phyloP scores from a whole-genome alignment of 805 yeast species.

The Schwanniomyces sp. region DNA sequence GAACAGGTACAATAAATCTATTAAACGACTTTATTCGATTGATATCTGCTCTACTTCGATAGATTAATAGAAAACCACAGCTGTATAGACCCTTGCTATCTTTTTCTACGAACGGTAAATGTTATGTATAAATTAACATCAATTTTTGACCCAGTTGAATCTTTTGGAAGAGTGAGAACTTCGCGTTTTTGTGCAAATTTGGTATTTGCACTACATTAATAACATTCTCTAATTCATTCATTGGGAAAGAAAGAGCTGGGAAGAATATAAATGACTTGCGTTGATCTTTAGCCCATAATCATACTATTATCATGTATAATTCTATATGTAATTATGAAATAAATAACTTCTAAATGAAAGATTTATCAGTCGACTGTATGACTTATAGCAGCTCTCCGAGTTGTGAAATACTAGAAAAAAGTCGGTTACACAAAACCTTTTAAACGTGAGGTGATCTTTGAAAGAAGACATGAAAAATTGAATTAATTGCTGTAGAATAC shows the following conservation, averaged over 20 bases:
- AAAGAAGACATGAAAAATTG: not conserved
- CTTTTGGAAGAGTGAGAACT: constrained; percentile 1
- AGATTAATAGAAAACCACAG: not conserved
- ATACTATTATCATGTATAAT: too few relatives aligned
- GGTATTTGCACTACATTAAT: not conserved
- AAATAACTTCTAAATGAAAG: too few relatives aligned
- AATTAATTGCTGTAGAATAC: not conserved
- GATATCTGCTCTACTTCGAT: not conserved
- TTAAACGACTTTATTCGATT: not conserved
- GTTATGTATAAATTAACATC: not conserved
- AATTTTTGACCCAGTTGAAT: not conserved
- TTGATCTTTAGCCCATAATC: too few relatives aligned
- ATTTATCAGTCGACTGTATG: too few relatives aligned
- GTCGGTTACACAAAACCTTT: not conserved
- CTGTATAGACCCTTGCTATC: not conserved
- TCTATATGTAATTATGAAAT: too few relatives aligned
- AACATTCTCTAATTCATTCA: too few relatives aligned
- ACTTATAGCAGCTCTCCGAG: not conserved
- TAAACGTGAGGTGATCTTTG: not conserved
- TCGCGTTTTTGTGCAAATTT: constrained; percentile 1
- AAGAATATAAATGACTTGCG: too few relatives aligned
- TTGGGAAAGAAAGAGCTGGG: too few relatives aligned
- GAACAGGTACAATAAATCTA: not conserved
- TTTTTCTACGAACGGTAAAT: not conserved
- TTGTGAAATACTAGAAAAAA: not conserved